Evolutionary conservation across 2,329 filamentous ascomycete species (phyloP), one percentile per base, ranked within the genome.

Genomic region (Cytospora chrysosperma): DNA sequence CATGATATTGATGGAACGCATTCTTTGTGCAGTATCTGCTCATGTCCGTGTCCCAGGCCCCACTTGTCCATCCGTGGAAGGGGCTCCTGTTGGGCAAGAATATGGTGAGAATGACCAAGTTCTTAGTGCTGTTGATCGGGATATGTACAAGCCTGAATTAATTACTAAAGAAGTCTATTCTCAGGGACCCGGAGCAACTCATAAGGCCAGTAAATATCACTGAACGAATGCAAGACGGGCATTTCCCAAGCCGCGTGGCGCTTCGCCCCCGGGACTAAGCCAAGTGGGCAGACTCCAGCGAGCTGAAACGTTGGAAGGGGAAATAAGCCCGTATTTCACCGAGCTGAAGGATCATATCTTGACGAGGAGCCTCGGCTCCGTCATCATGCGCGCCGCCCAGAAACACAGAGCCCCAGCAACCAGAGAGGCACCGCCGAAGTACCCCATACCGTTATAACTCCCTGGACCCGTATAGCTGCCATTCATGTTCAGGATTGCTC

Each of bases 401-500:
- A 65, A 65, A 15, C 56, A 61, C 51, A 57, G 60, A 56, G 61
- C 67, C 37, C 64, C 63, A 26, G 58, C 56, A 6, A 66, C 51
- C 15, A 66, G 43, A 9, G 65, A 66, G 17, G 65, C 65, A 43
- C 65, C 65, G 6, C 62, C 65, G 28, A 66, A 66, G 30, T 66
- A 66, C 17, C 62, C 65, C 2, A 58, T 58, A 24, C 51, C 65
- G 40, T 56, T 52, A 6, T 75, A 79, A 1, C 74, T 73, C 5
- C 62, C 59, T 24, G 59, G 55, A 19, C 58, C 62, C 17, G 56
- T 40, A 24, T 74, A 78, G 1, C 74, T 73, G 5, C 70, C 74
- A 62, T 79, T 81, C 13, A 60, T 65, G 7, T 75, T 72, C 3
- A 84, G 32, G 10, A 76, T 65, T 0, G 66, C 69, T 2, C 74